Evolutionary conservation across 805 yeast species (phyloP).

Genomic region (Schwanniomyces sp.): DNA sequence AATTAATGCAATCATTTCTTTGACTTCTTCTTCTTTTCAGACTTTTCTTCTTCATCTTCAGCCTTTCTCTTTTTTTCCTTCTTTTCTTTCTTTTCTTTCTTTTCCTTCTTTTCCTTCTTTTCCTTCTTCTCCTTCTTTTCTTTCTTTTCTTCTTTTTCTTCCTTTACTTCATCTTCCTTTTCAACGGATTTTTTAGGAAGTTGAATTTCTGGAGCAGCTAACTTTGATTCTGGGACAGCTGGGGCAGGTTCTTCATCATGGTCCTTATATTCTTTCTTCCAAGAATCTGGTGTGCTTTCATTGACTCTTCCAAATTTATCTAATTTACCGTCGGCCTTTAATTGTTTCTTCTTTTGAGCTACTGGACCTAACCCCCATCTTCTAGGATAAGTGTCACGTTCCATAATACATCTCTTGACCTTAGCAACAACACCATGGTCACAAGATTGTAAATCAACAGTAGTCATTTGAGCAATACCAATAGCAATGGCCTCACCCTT

Average conservation of each 20-base stretch:
- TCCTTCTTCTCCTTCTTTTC: constrained; percentile 51
- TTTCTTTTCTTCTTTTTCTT: constrained; percentile 42
- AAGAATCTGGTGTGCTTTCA: constrained; percentile 88
- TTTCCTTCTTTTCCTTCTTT: constrained; percentile 63
- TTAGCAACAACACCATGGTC: constrained; percentile 99
- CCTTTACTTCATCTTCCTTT: constrained; percentile 37
- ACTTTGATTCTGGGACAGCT: constrained; percentile 55
- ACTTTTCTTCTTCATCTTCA: constrained; percentile 41
- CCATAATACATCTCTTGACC: constrained; percentile 99
- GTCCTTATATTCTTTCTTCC: constrained; percentile 85
- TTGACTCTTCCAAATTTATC: constrained; percentile 93
- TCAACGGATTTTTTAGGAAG: constrained; percentile 52
- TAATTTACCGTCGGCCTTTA: constrained; percentile 95
- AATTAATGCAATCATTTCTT: constrained; percentile 26
- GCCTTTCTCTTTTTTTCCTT: constrained; percentile 16
- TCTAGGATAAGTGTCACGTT: constrained; percentile 98
- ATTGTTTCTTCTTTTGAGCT: constrained; percentile 97
- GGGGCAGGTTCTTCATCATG: constrained; percentile 61
- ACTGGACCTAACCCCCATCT: constrained; percentile 99
- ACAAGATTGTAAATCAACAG: constrained; percentile 93
- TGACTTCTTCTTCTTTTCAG: constrained; percentile 51
- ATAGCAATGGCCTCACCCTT: constrained; percentile 99
- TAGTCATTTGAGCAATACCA: constrained; percentile 98
- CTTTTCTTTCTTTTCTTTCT: constrained; percentile 46
- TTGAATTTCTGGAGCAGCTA: constrained; percentile 45